phyloP scores from a whole-genome alignment of 1,284 basidiomycete species.

The Cutaneotrichosporon mucoides region DNA sequence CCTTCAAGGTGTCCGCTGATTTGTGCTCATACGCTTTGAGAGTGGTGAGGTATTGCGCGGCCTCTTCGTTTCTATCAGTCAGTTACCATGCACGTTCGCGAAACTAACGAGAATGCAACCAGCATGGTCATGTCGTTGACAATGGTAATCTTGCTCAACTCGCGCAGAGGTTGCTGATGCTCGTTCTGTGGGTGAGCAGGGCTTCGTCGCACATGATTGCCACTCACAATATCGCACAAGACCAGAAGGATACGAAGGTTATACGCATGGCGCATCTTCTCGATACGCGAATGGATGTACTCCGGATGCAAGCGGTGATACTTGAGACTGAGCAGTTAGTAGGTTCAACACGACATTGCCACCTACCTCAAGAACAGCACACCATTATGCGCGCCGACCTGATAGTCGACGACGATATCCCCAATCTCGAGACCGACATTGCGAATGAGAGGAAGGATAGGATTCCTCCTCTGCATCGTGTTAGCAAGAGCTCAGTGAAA shows the following conservation, averaged over 20 bases:
- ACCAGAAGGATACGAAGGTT: conserved; percentile 83
- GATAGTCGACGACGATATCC: conserved; percentile 89
- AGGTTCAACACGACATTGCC: background rate
- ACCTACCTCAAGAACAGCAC: conserved; percentile 80
- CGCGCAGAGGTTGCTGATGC: conserved; percentile 82
- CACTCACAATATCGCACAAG: conserved; percentile 82
- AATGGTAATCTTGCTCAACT: conserved; percentile 87
- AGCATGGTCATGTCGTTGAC: conserved; percentile 91
- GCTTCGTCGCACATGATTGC: background rate
- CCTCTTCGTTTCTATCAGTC: conserved; percentile 71
- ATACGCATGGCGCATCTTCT: conserved; percentile 75
- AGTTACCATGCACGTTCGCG: background rate
- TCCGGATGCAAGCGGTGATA: conserved; percentile 98
- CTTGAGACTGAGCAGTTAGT: conserved; percentile 61
- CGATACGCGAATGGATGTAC: conserved; percentile 87
- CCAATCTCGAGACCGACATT: conserved; percentile 92
- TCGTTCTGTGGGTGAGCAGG: conserved; percentile 56
- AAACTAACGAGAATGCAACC: conserved; percentile 80
- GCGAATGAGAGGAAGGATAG: conserved; percentile 74
- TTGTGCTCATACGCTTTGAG: conserved; percentile 94
- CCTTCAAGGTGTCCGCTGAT: conserved; percentile 89
- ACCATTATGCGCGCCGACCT: conserved; percentile 93
- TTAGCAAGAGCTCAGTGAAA: background rate
- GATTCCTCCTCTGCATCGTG: conserved; percentile 70
- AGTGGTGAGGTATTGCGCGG: conserved; percentile 81